Percentiles rank a stretch among this genome's conserved stretches.
These are phyloP conservation scores for Micractinium conductrix DNA, from an alignment of 139 green algal species.

Conservation along the genomic window DNA sequence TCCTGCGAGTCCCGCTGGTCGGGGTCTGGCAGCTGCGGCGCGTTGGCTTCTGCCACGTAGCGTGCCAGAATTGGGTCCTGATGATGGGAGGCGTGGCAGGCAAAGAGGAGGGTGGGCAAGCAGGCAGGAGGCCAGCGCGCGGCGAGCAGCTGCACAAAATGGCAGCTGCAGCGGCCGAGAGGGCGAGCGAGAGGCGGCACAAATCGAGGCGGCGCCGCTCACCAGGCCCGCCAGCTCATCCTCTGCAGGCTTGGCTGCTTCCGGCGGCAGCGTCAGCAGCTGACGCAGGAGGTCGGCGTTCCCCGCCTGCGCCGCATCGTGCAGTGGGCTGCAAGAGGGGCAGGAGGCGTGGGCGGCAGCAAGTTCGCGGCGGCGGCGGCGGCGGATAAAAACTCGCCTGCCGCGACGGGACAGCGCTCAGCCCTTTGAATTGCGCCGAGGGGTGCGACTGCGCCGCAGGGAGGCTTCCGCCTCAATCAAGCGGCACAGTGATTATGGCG, in stretches of 20 bases:
- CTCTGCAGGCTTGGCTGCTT: not conserved
- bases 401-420: no score
- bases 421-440: no score
- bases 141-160: not conserved
- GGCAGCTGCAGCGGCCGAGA: no score
- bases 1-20: slow-evolving; percentile 60
- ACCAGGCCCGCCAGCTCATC: slow-evolving; percentile 10
- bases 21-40: slow-evolving; percentile 27
- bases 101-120: not conserved
- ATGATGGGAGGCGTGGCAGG: not conserved
- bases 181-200: no score
- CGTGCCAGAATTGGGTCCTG: slow-evolving; percentile 1
- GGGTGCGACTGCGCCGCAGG: no score
- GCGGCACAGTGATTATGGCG: not conserved
- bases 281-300: slow-evolving; percentile 49
- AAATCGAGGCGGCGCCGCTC: no score
- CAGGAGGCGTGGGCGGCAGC: not conserved
- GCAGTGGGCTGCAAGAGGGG: slow-evolving; percentile 60
- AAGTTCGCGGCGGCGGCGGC: not conserved
- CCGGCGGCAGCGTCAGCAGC: slow-evolving; percentile 44
- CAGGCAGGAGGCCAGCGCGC: no score
- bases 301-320: slow-evolving; percentile 72
- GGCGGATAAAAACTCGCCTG: no score
- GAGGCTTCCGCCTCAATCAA: not conserved
- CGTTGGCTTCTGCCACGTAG: not conserved